Base-by-base conservation (phyloP, 371 early-diverging fungal genomes). In the Rhizopus microsporus region DNA sequence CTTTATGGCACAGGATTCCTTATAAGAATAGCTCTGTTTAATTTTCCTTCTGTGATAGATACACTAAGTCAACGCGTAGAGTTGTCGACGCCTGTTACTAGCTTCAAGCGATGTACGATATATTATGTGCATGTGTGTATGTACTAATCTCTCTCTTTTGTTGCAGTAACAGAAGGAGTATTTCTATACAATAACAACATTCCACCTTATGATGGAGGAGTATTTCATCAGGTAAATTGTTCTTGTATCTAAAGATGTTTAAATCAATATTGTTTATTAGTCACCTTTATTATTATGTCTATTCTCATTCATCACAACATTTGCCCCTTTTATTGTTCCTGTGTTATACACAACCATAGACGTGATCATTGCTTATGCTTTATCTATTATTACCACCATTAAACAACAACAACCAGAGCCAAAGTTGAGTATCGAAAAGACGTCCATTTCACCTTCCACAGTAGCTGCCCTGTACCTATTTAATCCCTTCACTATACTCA, bases 201-300 rank as follows among this genome's bases (percentile, higher is more conserved):
- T 0, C 83, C 92, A 31, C 94, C 95, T 8, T 97, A 93, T 69
- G 93, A 93, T 66, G 94, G 94, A 13, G 93, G 90, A 35, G 75
- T 89, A 12, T 92, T 86, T 62, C 93, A 94, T 69, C 95, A 94
- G 75, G 93, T 92, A 68, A 8, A 34, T 3, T 37, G 23, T 23
- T 2, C 23, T 23, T 23, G 1, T 23, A 7, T 17, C 35, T 4
- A 50, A 7, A 13, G 30, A 10, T 40, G 13, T 10, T 12, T 51
- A n/a, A 8, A n/a, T 4, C 9, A 40, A 29, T 37, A 30, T 35
- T 6, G 34, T 40, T 39, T 35, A 37, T 10, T 63, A 90, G 92
- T 79, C 93, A 15, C 94, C 95, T 13, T 62, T 94, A 7, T 69
- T 93, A 31, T 80, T 94, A 7, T 78, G 82, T 13, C 65, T 91